phyloP scores from a whole-genome alignment of 23 red algal genomes.

The Rhodosorus marinus region DNA sequence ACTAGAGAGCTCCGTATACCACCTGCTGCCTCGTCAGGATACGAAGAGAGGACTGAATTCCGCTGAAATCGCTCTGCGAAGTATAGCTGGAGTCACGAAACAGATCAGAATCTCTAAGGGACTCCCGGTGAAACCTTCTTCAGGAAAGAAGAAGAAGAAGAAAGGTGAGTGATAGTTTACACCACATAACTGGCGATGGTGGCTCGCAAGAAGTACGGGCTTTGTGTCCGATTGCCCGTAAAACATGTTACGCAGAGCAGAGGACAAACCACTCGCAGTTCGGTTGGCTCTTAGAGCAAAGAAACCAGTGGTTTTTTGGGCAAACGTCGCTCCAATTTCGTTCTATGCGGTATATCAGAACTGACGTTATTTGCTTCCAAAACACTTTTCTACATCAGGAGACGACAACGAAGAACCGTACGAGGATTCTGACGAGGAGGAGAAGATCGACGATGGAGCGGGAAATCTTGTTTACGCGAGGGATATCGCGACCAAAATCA shows the following conservation, averaged over 20 bases:
- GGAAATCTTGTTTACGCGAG: conserved; percentile 21
- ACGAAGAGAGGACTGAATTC: conserved; percentile 25
- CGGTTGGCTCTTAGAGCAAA: background rate
- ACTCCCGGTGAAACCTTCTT: no score
- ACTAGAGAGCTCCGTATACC: no score
- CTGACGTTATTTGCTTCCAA: background rate
- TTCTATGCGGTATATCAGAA: no score
- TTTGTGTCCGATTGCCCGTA: no score
- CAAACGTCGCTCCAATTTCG: no score
- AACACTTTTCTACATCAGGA: background rate
- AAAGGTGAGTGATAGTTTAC: no score
- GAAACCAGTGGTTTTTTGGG: background rate
- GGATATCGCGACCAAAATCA: conserved; percentile 16
- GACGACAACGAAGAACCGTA: background rate
- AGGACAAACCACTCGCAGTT: background rate
- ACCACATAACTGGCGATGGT: no score
- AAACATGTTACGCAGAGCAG: background rate
- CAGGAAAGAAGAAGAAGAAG: no score
- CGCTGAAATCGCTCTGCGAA: conserved; percentile 22
- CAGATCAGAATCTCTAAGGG: no score
- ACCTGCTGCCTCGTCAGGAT: no score
- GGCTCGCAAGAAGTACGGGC: no score
- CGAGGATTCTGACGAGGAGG: background rate
- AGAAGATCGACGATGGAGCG: conserved; percentile 34
- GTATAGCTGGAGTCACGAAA: conserved; percentile 39